Evolutionary conservation across 1,139 yeast species (phyloP), one percentile per base, ranked within the genome.

Genomic region (Nakaseomyces uthaithaninus): DNA sequence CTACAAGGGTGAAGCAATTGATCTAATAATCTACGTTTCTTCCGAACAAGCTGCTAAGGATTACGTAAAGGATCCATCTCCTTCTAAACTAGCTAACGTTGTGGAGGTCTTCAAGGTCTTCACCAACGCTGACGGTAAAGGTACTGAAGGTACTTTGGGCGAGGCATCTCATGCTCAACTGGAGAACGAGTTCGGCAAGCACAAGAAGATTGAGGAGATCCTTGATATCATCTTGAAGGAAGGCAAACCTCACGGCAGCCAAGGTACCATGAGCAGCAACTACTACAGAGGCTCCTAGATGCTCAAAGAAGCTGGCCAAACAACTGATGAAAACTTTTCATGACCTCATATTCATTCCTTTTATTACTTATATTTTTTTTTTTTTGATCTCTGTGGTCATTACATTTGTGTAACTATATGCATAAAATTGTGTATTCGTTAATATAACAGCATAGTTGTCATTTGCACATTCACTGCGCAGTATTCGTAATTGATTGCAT

Each of bases 101-200:
- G 78, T 83, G 2, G 78, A 80, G 0, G 68, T 73, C 14, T 82
- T 75, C 66, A 74, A 80, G 54, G 71, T 84, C 12, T 84, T 71
- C 57, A 68, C 73, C 24, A 71, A 75, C 45, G 71, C 73, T 48
- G 68, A 68, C 36, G 82, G 83, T 37, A 63, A 63, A 33, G 94
- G 94, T 25, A 65, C 75, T 3, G 84, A 77, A 52, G 94, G 94
- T 42, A 70, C 72, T 7, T 61, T 81, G 26, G 86, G 80, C 45
- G 79, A 75, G 54, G 94, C 93, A 2, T 78, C 89, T n/a, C 71
- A 75, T 43, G 63, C 67, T 16, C 80, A 78, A 48, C 62, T 84
- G 44, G 72, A 68, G 40, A 73, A 71, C 48, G 89, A 83, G 52
- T 84, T 84, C 51, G 87, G 86, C 30, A 66, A 71, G 11, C 52